phyloP scores from a whole-genome alignment of 441 rosid genomes.

The Adansonia grandidieri region DNA sequence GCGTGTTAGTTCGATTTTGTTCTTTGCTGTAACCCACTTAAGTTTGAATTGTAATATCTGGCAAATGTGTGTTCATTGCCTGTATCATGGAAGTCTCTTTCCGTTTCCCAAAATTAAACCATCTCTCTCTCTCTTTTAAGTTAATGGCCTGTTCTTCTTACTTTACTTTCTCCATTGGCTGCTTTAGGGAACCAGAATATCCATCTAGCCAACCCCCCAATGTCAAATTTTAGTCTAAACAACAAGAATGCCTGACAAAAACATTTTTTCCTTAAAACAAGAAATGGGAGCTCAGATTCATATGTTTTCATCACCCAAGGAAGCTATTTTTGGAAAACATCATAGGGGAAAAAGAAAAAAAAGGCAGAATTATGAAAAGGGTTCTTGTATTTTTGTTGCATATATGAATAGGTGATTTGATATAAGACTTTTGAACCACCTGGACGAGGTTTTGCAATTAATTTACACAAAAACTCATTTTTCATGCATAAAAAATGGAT shows the following conservation, averaged over 20 bases:
- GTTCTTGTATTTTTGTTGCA: not conserved
- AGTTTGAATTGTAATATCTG: slow-evolving; percentile 29
- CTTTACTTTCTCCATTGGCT: slow-evolving; percentile 20
- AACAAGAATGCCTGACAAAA: slow-evolving; percentile 9
- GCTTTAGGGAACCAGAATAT: slow-evolving; percentile 27
- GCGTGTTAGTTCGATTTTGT: slow-evolving; percentile 32
- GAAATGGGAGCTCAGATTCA: slow-evolving; percentile 10
- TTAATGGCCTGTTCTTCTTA: slow-evolving; percentile 13
- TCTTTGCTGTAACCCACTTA: slow-evolving; percentile 54
- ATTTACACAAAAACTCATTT: not conserved
- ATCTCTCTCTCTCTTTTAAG: not conserved
- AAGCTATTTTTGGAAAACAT: slow-evolving; percentile 19
- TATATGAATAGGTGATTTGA: slow-evolving; percentile 15
- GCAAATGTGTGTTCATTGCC: slow-evolving; percentile 21
- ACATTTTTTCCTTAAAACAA: slow-evolving; percentile 21
- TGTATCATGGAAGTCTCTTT: slow-evolving; percentile 37
- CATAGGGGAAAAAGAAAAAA: slow-evolving; percentile 13
- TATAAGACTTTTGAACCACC: slow-evolving; percentile 20
- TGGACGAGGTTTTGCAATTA: not conserved
- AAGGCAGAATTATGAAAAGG: slow-evolving; percentile 17
- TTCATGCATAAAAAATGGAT: not conserved
- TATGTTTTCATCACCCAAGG: slow-evolving; percentile 27
- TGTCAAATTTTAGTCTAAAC: slow-evolving; percentile 17
- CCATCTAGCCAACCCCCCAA: not conserved
- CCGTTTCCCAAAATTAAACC: slow-evolving; percentile 15